Conservation (phyloP, 139 green algal species). For the Protoeuglena noctilucae region DNA sequence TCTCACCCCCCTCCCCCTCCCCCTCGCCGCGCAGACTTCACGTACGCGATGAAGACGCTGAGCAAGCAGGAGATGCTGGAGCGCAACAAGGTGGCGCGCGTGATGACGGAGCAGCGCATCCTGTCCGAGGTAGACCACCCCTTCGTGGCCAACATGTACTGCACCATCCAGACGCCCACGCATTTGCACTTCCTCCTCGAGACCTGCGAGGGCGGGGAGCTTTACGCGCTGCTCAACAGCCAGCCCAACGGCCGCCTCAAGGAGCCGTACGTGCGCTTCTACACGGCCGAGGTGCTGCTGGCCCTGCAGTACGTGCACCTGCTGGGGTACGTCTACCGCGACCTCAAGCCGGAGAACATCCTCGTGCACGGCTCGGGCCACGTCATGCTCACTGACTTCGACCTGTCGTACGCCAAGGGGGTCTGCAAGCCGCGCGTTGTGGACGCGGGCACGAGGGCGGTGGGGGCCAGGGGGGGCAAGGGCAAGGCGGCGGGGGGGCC, state of each 20-base stretch:
- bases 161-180: conserved; percentile 74
- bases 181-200: conserved; percentile 74
- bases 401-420: conserved; percentile 66
- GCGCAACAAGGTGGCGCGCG: conserved; percentile 80
- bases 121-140: conserved; percentile 80
- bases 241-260: conserved; percentile 58
- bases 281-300: conserved; percentile 81
- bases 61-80: conserved; percentile 96
- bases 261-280: conserved; percentile 69
- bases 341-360: conserved; percentile 99
- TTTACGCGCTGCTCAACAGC: conserved; percentile 52
- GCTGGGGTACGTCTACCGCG: conserved; percentile 85
- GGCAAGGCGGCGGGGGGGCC: neutral
- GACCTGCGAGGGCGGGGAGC: conserved; percentile 57
- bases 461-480: neutral
- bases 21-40: too few relatives aligned
- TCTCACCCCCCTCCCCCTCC: too few relatives aligned
- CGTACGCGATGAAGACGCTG: conserved; percentile 84
- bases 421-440: conserved; percentile 26
- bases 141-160: conserved; percentile 88
- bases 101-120: conserved; percentile 78
- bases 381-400: conserved; percentile 93
- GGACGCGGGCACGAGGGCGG: too few relatives aligned
- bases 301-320: conserved; percentile 96
- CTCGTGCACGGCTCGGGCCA: conserved; percentile 75